Percentiles rank a stretch among this genome's conserved stretches.
Conservation (phyloP, 176 grass and related monocot genomes). For the Cenchrus purpureus region DNA sequence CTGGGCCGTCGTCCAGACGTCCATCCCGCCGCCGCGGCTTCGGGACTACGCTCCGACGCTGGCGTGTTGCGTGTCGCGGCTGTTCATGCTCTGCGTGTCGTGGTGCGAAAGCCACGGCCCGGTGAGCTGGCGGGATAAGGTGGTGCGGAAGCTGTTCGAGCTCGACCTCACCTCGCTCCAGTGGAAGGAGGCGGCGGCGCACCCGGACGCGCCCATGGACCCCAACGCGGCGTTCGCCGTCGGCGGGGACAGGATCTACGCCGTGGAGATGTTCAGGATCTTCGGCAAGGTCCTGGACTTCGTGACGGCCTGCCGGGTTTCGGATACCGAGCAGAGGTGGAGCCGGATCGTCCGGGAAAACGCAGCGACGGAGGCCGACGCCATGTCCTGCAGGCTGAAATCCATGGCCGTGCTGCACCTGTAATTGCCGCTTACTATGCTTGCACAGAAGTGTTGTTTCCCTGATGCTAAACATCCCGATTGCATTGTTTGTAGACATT, state of each 20-base stretch:
- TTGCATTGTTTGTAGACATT: slow-evolving; percentile 29
- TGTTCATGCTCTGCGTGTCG: slow-evolving; percentile 86
- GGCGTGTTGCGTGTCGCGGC: slow-evolving; percentile 58
- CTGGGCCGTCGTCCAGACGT: slow-evolving; percentile 70
- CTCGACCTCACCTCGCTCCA: slow-evolving; percentile 51
- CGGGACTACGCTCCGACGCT: slow-evolving; percentile 78
- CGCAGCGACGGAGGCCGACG: slow-evolving; percentile 55
- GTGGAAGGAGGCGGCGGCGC: slow-evolving; percentile 71
- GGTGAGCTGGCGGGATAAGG: slow-evolving; percentile 69
- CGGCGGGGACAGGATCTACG: slow-evolving; percentile 57
- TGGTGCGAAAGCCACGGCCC: slow-evolving; percentile 73
- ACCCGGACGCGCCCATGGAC: slow-evolving; percentile 98
- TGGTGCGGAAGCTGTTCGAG: slow-evolving; percentile 86
- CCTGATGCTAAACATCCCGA: background rate
- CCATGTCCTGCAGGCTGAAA: slow-evolving; percentile 76
- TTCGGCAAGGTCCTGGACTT: slow-evolving; percentile 95
- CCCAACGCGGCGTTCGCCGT: slow-evolving; percentile 60
- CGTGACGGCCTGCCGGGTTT: slow-evolving; percentile 67
- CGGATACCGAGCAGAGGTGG: slow-evolving; percentile 54
- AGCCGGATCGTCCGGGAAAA: slow-evolving; percentile 61
- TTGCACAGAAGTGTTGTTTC: slow-evolving; percentile 24
- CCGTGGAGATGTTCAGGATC: slow-evolving; percentile 93
- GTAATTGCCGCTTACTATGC: slow-evolving; percentile 19
- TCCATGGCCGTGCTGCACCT: slow-evolving; percentile 71
- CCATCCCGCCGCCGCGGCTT: slow-evolving; percentile 57